Evolutionary conservation across 352 stramenopile species (phyloP).

Genomic region (Thalassiosira livingstoniorum): DNA sequence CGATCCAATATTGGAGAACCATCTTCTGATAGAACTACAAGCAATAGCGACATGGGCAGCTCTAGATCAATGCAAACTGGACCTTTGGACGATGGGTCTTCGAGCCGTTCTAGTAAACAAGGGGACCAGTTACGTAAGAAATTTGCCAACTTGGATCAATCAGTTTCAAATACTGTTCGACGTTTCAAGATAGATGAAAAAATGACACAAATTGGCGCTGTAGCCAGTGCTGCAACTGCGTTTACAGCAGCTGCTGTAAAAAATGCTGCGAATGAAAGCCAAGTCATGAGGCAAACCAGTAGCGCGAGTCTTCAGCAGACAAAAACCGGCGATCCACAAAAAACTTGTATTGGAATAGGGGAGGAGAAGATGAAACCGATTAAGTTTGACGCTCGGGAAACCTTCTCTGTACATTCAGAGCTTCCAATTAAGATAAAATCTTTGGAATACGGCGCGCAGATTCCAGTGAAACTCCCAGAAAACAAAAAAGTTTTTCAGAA

Average conservation of each 20-base stretch:
- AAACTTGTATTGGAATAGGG: constrained; percentile 41
- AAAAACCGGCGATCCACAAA: constrained; percentile 28
- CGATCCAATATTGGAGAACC: too few relatives aligned
- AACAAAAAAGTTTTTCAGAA: constrained; percentile 16
- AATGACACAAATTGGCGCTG: constrained; percentile 48
- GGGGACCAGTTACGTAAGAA: constrained; percentile 52
- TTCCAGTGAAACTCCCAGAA: constrained; percentile 28
- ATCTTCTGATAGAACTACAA: too few relatives aligned
- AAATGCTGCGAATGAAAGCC: constrained; percentile 37
- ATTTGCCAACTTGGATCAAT: constrained; percentile 48
- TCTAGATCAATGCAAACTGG: too few relatives aligned
- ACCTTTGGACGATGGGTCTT: too few relatives aligned
- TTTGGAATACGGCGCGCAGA: constrained; percentile 24
- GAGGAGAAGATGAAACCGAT: constrained; percentile 44
- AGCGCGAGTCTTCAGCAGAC: constrained; percentile 20
- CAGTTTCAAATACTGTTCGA: constrained; percentile 48
- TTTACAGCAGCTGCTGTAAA: constrained; percentile 55
- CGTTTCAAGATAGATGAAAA: constrained; percentile 65
- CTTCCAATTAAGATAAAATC: constrained; percentile 51
- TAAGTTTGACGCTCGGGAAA: constrained; percentile 62
- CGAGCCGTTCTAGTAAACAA: constrained; percentile 26
- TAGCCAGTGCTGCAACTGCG: too few relatives aligned
- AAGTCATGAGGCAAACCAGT: constrained; percentile 39
- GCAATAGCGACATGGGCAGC: too few relatives aligned
- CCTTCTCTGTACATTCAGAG: constrained; percentile 49